Evolutionary conservation across 2,329 filamentous ascomycete genomes (phyloP).

Genomic region (Venturia asperata): DNA sequence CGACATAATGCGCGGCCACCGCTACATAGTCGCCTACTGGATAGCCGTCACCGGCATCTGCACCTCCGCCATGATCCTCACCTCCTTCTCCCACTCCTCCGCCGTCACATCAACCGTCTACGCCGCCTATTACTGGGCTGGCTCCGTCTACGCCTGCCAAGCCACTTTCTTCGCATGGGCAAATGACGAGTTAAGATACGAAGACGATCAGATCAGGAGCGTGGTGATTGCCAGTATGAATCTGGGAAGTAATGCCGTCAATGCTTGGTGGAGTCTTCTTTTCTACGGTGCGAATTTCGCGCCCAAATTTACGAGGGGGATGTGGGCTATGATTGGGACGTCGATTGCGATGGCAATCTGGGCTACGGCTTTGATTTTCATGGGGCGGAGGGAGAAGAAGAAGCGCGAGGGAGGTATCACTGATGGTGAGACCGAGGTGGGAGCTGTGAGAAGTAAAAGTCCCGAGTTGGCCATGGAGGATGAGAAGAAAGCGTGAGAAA

Average conservation of each 20-base stretch:
- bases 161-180: conserved; percentile 71
- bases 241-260: conserved; percentile 58
- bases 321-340: conserved; percentile 65
- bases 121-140: conserved; percentile 63
- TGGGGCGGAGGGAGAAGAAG: conserved; percentile 37
- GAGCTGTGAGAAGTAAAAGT: not conserved
- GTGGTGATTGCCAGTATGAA: conserved; percentile 70
- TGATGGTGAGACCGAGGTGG: not conserved
- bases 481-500: not conserved
- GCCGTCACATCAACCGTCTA: conserved; percentile 51
- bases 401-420: conserved; percentile 15
- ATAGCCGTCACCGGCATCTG: conserved; percentile 58
- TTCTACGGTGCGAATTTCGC: conserved; percentile 63
- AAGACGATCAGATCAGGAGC: conserved; percentile 56
- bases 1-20: conserved; percentile 55
- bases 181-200: conserved; percentile 57
- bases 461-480: not conserved
- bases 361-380: conserved; percentile 48
- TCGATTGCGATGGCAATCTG: conserved; percentile 54
- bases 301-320: conserved; percentile 60
- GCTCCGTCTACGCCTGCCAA: conserved; percentile 64
- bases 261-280: conserved; percentile 66
- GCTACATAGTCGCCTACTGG: conserved; percentile 60
- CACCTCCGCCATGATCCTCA: conserved; percentile 56
- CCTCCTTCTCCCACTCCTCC: conserved; percentile 38